Base-by-base conservation (phyloP, 2,329 filamentous ascomycete genomes). In the Xylariomycetidae sp. region DNA sequence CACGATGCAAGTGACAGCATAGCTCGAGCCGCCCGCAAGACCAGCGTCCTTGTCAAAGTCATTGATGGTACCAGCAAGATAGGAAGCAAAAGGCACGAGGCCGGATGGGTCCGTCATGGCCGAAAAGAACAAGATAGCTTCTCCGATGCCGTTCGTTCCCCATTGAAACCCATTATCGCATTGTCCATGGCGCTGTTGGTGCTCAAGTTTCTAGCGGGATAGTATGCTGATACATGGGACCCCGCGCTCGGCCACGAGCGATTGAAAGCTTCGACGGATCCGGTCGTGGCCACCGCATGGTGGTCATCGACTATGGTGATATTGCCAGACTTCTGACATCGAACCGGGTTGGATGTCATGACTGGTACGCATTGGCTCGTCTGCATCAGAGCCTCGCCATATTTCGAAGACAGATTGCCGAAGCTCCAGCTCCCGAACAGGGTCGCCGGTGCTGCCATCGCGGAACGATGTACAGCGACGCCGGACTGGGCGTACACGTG, bases 321-420 rank as follows among this genome's bases (percentile, higher is more conserved):
- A 16, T 24, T 35, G 5, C 33, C 33, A n/a, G 18, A 22, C 10
- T 10, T 19, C n/a, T 31, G 14, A 17, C 33, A 35, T 13, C 33
- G 15, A 8, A 35, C 33, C 8, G 33, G 33, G 19, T 35, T 35
- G 13, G 15, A 23, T 31, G 22, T 30, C 6, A 35, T 30, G 13
- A 35, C 19, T 3, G 33, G 33, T 24, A 35, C 33, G 13, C 33
- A 35, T 26, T 35, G 33, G 2, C 26, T 35, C 12, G 27, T 18
- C 10, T 16, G 25, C 9, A 31, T 12, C 17, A 31, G 20, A 12
- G 33, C 33, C 7, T 35, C 14, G 8, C 27, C 27, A n/a, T 35
- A 35, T 8, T n/a, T 7, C 4, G 27, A 25, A 4, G 33, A 35
- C 10, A 35, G 3, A 25, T 35, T 31, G 10, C 10, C 19, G 13